Base-by-base conservation (phyloP, 495 filamentous ascomycete species). In the Articulospora tetracladia region DNA sequence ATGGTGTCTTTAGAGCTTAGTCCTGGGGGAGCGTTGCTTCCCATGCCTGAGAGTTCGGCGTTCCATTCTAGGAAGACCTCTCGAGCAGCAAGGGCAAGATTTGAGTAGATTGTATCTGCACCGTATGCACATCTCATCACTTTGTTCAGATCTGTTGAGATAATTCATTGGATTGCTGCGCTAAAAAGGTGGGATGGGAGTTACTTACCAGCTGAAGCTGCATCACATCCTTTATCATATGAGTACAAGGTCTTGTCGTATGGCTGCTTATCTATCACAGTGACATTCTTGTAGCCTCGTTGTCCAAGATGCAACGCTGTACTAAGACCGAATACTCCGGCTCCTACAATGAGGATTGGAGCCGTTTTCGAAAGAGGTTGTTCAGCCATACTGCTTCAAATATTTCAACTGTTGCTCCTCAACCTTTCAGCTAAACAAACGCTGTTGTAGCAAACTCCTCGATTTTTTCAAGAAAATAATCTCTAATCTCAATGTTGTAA, bases 271-370 rank as follows among this genome's bases (percentile, higher is more conserved):
- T 80, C 76, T 25, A 78, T 64, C 8, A 80, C 70, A 3, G 69
- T 77, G 27, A 78, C 67, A 46, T 76, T 66, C 10, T 22, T 64
- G 65, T 76, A 79, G 7, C 77, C 77, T n/a, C 81, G 81, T 23
- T 73, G 70, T 24, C 78, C 64, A 34, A 94, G 81, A 23, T 86
- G 73, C 19, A 81, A 76, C 36, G 88, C 86, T 12, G 89, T 91
- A 30, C 84, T 85, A 49, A 83, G 79, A 65, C 90, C 90, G 62
- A 92, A 92, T 60, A 91, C 86, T 51, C 90, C 90, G 49, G 87
- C 85, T 62, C 90, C 90, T 15, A 92, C 73, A 59, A 93, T 90
- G 52, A 92, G 74, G 60, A 93, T 86, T 26, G 10, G 34, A 39
- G 34, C 34, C 10, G 10, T n/a, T 39, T 39, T 39, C 10, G 34